Conservation (phyloP, 192 early-diverging fungal species). For the Linnemannia zychae region DNA sequence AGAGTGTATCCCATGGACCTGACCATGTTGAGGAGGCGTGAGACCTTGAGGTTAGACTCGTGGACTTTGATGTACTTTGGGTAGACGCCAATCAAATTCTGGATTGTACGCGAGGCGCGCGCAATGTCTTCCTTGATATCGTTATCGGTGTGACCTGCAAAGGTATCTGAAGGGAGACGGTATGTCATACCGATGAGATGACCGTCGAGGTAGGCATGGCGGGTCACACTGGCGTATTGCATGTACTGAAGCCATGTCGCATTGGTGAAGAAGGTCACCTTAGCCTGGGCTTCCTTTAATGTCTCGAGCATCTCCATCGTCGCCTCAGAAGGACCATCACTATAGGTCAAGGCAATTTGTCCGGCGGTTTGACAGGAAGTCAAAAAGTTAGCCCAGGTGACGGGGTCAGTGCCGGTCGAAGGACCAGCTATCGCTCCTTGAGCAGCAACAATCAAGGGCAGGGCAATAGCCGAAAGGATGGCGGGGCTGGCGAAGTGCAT, state of each 20-base stretch:
- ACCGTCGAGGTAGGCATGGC: constrained; percentile 61
- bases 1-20: constrained; percentile 53
- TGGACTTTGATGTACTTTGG: constrained; percentile 61
- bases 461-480: constrained; percentile 24
- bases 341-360: constrained; percentile 59
- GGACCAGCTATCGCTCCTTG: neutral
- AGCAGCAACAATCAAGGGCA: constrained; percentile 26
- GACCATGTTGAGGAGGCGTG: constrained; percentile 46
- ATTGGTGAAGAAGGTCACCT: constrained; percentile 62
- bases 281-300: constrained; percentile 55
- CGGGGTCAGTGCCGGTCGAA: constrained; percentile 8
- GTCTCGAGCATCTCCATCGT: constrained; percentile 60
- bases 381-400: constrained; percentile 30
- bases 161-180: constrained; percentile 56
- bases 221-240: constrained; percentile 62
- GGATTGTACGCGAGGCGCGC: constrained; percentile 55
- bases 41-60: constrained; percentile 51
- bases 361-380: constrained; percentile 35
- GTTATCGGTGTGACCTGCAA: constrained; percentile 42
- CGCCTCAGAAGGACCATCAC: constrained; percentile 63
- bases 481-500: constrained; percentile 14
- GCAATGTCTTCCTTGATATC: constrained; percentile 53
- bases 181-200: constrained; percentile 66
- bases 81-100: constrained; percentile 59
- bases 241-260: constrained; percentile 63